Evolutionary conservation across 2,329 filamentous ascomycete species (phyloP).

Genomic region (Xylaria sp.): DNA sequence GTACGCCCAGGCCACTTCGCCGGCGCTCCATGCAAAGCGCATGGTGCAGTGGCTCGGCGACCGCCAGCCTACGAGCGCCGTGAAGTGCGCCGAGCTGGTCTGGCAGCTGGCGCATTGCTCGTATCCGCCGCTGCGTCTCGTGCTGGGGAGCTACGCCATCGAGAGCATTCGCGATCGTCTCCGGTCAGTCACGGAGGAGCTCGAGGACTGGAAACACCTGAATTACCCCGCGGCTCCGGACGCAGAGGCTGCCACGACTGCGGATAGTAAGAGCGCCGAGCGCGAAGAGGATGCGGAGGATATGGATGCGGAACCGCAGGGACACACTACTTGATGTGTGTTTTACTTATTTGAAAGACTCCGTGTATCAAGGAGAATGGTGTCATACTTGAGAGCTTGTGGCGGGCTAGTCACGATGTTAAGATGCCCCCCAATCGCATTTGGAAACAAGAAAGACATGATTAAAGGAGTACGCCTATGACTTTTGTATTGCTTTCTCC

Average conservation of each 20-base stretch:
- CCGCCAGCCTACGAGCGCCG: slow-evolving; percentile 89
- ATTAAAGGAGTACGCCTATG: too few species aligned
- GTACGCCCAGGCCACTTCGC: slow-evolving; percentile 81
- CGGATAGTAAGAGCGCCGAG: slow-evolving; percentile 48
- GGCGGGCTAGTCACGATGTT: too few species aligned
- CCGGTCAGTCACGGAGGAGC: slow-evolving; percentile 91
- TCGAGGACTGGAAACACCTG: slow-evolving; percentile 92
- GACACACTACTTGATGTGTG: slow-evolving; percentile 26
- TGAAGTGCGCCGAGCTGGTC: slow-evolving; percentile 91
- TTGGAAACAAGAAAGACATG: too few species aligned
- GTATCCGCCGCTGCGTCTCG: slow-evolving; percentile 86
- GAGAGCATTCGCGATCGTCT: slow-evolving; percentile 94
- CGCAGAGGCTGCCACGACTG: slow-evolving; percentile 41
- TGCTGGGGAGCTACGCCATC: slow-evolving; percentile 94
- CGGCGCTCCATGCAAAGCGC: slow-evolving; percentile 86
- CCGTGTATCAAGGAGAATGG: background rate
- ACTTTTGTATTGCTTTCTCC: too few species aligned
- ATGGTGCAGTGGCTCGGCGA: slow-evolving; percentile 97
- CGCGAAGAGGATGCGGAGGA: slow-evolving; percentile 47
- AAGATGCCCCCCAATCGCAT: too few species aligned
- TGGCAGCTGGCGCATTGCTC: slow-evolving; percentile 96
- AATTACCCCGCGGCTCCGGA: slow-evolving; percentile 66
- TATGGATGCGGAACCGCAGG: slow-evolving; percentile 34
- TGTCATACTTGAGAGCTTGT: background rate
- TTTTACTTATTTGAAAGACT: background rate